A percentile compares a stretch with the other conserved stretches of the same genome.
These are phyloP conservation scores for Spathaspora gorwiae DNA, from an alignment of 805 yeast genomes.

Conservation along the genomic window DNA sequence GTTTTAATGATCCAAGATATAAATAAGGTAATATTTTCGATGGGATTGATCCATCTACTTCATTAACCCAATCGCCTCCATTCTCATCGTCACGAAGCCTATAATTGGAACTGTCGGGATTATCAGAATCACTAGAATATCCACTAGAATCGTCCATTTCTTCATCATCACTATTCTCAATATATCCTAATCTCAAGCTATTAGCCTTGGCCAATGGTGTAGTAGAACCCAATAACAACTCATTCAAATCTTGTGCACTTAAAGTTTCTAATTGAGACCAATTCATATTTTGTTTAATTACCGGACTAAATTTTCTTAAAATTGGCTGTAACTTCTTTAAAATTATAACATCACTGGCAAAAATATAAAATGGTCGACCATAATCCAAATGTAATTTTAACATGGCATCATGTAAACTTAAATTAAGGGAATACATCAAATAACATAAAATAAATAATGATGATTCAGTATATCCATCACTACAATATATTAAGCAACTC, in stretches of 20 bases:
- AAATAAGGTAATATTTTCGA: slow-evolving; percentile 78
- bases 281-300: slow-evolving; percentile 4
- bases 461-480: slow-evolving; percentile 91
- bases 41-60: slow-evolving; percentile 67
- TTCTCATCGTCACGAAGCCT: slow-evolving; percentile 2
- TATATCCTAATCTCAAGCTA: slow-evolving; percentile 20
- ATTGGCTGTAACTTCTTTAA: slow-evolving; percentile 62
- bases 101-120: slow-evolving; percentile 4
- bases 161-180: slow-evolving; percentile 15
- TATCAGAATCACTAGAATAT: slow-evolving; percentile 6
- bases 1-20: slow-evolving; percentile 78
- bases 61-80: slow-evolving; percentile 32
- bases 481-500: slow-evolving; percentile 63
- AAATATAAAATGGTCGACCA: slow-evolving; percentile 80
- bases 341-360: slow-evolving; percentile 67
- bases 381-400: slow-evolving; percentile 55
- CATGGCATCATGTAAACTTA: slow-evolving; percentile 60
- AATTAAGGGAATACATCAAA: slow-evolving; percentile 62
- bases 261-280: slow-evolving; percentile 31
- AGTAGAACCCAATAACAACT: slow-evolving; percentile 21
- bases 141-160: slow-evolving; percentile 1
- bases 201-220: background rate
- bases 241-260: slow-evolving; percentile 28
- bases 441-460: slow-evolving; percentile 70
- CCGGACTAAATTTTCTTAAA: slow-evolving; percentile 58